Evolutionary conservation across 306 rosid genomes (phyloP).

Genomic region (Cucumis cinereus): DNA sequence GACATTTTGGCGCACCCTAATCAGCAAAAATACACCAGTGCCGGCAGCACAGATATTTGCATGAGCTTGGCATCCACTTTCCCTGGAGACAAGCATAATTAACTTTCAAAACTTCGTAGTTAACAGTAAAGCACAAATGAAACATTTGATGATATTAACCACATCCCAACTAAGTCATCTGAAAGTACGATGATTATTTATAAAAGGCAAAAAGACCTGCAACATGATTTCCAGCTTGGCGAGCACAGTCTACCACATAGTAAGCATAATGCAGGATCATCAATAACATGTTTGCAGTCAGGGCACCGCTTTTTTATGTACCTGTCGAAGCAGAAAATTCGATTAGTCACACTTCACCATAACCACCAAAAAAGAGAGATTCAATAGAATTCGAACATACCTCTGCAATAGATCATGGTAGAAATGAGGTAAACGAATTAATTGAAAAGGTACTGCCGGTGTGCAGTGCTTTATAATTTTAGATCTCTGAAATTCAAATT

Average conservation of each 20-base stretch:
- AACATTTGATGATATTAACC: background rate
- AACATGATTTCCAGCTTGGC: slow-evolving; percentile 84
- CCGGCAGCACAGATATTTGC: slow-evolving; percentile 87
- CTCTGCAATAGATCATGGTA: slow-evolving; percentile 92
- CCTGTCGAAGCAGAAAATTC: slow-evolving; percentile 27
- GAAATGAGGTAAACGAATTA: slow-evolving; percentile 68
- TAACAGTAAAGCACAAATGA: background rate
- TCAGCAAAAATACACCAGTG: slow-evolving; percentile 79
- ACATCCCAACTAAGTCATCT: background rate
- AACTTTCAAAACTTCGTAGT: slow-evolving; percentile 3
- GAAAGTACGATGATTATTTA: background rate
- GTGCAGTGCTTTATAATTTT: slow-evolving; percentile 35
- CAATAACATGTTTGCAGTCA: slow-evolving; percentile 47
- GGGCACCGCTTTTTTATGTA: slow-evolving; percentile 68
- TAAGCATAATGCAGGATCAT: slow-evolving; percentile 87
- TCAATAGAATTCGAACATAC: slow-evolving; percentile 22
- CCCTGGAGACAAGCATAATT: slow-evolving; percentile 34
- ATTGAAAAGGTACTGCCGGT: slow-evolving; percentile 77
- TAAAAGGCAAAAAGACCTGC: slow-evolving; percentile 48
- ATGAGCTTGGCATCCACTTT: slow-evolving; percentile 84
- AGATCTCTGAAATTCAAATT: slow-evolving; percentile 27
- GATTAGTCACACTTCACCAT: background rate
- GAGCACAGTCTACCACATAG: slow-evolving; percentile 87
- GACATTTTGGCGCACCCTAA: slow-evolving; percentile 36
- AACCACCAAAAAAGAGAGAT: background rate